These are phyloP conservation scores for Nepenthes mirabilis DNA, from an alignment of 148 eudicot genomes.

Conservation along the genomic window DNA sequence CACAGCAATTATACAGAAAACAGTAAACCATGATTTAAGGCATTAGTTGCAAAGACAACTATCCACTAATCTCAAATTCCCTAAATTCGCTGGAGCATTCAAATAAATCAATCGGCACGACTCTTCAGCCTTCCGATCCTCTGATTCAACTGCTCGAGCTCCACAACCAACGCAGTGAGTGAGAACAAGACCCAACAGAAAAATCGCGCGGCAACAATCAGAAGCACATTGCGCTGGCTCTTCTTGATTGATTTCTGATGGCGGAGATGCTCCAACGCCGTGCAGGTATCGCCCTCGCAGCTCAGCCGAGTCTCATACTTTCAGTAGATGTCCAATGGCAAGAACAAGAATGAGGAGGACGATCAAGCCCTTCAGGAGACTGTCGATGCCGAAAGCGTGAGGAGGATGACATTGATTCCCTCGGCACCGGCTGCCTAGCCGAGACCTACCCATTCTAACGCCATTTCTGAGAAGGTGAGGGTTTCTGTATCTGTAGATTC, in stretches of 20 bases:
- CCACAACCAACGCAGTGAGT: slow-evolving; percentile 46
- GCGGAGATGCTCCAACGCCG: slow-evolving; percentile 56
- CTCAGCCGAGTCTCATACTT: slow-evolving; percentile 64
- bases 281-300: slow-evolving; percentile 41
- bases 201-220: slow-evolving; percentile 55
- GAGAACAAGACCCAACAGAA: slow-evolving; percentile 73
- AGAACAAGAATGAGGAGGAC: slow-evolving; percentile 57
- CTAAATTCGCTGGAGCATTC: neutral
- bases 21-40: no score
- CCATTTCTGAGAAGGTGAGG: slow-evolving; percentile 28
- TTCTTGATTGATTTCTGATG: slow-evolving; percentile 78
- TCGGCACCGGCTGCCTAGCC: slow-evolving; percentile 89
- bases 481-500: no score
- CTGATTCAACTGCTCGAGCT: slow-evolving; percentile 44
- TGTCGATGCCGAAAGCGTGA: slow-evolving; percentile 59
- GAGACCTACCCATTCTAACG: slow-evolving; percentile 76
- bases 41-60: no score
- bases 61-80: neutral
- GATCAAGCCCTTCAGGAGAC: slow-evolving; percentile 57
- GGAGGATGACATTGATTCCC: slow-evolving; percentile 64
- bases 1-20: no score
- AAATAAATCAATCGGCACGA: no score
- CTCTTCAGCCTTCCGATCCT: slow-evolving; percentile 48
- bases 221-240: slow-evolving; percentile 58
- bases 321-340: slow-evolving; percentile 70